phyloP scores from a whole-genome alignment of 2,329 filamentous ascomycete genomes.

The Fusarium sp. region DNA sequence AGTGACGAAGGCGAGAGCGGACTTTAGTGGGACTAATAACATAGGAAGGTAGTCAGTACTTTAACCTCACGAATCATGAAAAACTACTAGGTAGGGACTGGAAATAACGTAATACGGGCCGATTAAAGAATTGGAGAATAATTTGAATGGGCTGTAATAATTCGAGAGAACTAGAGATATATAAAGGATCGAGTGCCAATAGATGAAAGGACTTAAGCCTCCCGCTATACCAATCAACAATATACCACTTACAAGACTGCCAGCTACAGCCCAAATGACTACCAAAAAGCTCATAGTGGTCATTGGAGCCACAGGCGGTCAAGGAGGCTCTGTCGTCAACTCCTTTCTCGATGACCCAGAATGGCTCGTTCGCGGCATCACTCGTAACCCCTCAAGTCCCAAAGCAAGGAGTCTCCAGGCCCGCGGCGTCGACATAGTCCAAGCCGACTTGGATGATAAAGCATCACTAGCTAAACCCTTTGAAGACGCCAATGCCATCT shows the following conservation, averaged over 20 bases:
- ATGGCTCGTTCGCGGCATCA: constrained; percentile 10
- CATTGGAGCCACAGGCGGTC: constrained; percentile 3
- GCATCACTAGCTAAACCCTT: constrained; percentile 3
- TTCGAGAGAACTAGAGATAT: neutral
- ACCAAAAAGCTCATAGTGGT: constrained; percentile 3
- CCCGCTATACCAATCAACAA: neutral
- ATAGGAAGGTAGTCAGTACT: neutral
- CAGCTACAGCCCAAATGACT: neutral
- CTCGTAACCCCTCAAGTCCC: constrained; percentile 1
- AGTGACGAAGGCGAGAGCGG: neutral
- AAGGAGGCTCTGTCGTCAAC: constrained; percentile 7
- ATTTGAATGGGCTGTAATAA: neutral
- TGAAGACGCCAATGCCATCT: neutral
- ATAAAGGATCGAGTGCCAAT: neutral
- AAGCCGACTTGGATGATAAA: constrained; percentile 5
- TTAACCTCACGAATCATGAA: neutral
- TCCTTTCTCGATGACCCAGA: neutral
- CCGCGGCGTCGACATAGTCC: constrained; percentile 3
- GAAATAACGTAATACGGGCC: neutral
- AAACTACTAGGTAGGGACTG: neutral
- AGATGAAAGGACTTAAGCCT: neutral
- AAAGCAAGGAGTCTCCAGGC: neutral
- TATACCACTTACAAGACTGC: neutral
- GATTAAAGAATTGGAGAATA: neutral
- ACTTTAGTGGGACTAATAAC: neutral